Percentiles rank a stretch among this genome's conserved stretches.
Evolutionary conservation across 306 rosid species (phyloP).

Genomic region (Fragaria ananassa): DNA sequence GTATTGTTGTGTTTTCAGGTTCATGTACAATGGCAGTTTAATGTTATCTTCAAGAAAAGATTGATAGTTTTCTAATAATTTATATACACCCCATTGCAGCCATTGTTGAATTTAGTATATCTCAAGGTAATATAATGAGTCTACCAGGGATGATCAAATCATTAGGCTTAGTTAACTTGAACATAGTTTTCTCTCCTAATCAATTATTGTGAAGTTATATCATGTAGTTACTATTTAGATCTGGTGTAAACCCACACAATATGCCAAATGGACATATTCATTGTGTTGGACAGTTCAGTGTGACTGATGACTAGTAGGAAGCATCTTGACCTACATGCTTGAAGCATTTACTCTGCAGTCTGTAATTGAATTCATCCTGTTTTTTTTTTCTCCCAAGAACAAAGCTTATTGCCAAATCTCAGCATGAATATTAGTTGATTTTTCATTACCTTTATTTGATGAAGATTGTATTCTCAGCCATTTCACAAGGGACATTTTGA

Average conservation of each 20-base stretch:
- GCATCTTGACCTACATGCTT: background rate
- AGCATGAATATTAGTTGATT: background rate
- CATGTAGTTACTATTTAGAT: background rate
- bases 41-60: background rate
- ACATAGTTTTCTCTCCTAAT: background rate
- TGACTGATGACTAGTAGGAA: background rate
- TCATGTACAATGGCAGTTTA: background rate
- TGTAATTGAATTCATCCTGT: background rate
- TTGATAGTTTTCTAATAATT: background rate
- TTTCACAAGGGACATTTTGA: background rate
- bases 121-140: background rate
- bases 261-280: background rate
- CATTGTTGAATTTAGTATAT: background rate
- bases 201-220: background rate
- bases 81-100: background rate
- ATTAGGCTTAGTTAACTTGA: background rate
- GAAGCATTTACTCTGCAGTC: background rate
- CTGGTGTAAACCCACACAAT: background rate
- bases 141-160: background rate
- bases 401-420: background rate
- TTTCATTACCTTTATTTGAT: background rate
- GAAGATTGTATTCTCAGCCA: constrained; percentile 5
- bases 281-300: background rate
- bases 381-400: background rate
- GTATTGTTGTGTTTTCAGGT: constrained; percentile 12